A percentile compares a stretch with the other conserved stretches of the same genome.
phyloP scores from a whole-genome alignment of 2,329 filamentous ascomycete species.

The Fusarium sororula region DNA sequence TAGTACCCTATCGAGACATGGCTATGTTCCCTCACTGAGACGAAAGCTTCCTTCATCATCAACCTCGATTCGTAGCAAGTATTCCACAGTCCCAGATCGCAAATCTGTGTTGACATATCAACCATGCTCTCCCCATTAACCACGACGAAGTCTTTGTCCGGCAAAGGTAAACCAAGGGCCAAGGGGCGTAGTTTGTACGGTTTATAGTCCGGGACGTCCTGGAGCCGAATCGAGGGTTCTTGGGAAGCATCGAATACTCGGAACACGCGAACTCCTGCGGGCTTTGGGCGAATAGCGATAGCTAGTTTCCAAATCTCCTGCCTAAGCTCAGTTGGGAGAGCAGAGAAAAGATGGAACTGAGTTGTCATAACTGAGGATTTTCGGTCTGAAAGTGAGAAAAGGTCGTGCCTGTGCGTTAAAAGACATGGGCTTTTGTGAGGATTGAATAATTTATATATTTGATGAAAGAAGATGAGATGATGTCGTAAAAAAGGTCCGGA shows the following conservation, averaged over 20 bases:
- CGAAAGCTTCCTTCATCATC: background rate
- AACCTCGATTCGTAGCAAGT: background rate
- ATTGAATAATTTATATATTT: rapidly evolving
- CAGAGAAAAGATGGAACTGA: background rate
- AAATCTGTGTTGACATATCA: background rate
- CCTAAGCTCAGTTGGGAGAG: background rate
- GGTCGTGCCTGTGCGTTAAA: no score
- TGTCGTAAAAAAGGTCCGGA: rapidly evolving
- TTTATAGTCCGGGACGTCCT: background rate
- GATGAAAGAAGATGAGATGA: background rate
- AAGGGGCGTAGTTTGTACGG: rapidly evolving
- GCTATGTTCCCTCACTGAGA: rapidly evolving
- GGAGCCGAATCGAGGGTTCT: rapidly evolving
- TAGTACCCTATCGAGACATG: background rate
- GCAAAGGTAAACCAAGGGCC: background rate
- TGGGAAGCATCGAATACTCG: background rate
- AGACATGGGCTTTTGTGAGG: background rate
- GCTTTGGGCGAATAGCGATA: background rate
- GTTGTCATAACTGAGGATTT: background rate
- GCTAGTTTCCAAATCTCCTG: background rate
- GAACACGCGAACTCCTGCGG: background rate
- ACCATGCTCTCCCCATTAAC: rapidly evolving
- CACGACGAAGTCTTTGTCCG: rapidly evolving
- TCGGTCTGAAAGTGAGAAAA: no score
- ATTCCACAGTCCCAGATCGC: background rate